Evolutionary conservation across 2,329 filamentous ascomycete species (phyloP).

Genomic region (Orbilia blumenaviensis): DNA sequence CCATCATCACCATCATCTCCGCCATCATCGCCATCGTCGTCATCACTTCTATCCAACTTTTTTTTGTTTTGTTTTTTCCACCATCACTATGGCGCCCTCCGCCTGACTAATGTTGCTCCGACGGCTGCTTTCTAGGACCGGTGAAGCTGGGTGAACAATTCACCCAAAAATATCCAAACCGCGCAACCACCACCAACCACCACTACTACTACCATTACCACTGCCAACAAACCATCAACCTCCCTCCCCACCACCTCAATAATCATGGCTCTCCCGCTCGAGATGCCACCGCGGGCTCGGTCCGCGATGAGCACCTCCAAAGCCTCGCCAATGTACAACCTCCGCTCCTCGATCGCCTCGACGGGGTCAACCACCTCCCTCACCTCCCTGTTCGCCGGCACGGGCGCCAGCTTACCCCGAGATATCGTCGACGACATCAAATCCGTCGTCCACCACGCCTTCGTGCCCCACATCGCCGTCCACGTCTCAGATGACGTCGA

Average conservation of each 20-base stretch:
- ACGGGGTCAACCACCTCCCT: constrained; percentile 65
- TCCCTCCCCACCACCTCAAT: not conserved
- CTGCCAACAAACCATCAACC: not conserved
- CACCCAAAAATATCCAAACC: not conserved
- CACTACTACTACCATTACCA: not conserved
- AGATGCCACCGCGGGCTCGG: constrained; percentile 32
- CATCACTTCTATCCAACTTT: not conserved
- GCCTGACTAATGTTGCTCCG: constrained; percentile 47
- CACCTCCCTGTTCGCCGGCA: constrained; percentile 66
- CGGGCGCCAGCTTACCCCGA: constrained; percentile 59
- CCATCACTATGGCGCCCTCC: constrained; percentile 26
- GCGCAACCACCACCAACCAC: not conserved
- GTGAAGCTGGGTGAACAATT: constrained; percentile 44
- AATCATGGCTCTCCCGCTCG: constrained; percentile 46
- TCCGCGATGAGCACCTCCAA: constrained; percentile 65
- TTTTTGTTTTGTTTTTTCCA: too few relatives aligned
- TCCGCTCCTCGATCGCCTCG: constrained; percentile 68
- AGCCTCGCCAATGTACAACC: constrained; percentile 68
- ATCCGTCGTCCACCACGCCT: constrained; percentile 79
- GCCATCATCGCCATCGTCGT: not conserved
- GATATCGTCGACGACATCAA: constrained; percentile 68
- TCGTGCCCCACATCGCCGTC: constrained; percentile 87
- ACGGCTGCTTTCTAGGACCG: constrained; percentile 19
- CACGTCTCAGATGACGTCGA: constrained; percentile 89
- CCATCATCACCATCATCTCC: not conserved